A percentile compares a stretch with the other conserved stretches of the same genome.
These are phyloP conservation scores for Huntiella savannae DNA, from an alignment of 2,329 filamentous ascomycete species.

Conservation along the genomic window DNA sequence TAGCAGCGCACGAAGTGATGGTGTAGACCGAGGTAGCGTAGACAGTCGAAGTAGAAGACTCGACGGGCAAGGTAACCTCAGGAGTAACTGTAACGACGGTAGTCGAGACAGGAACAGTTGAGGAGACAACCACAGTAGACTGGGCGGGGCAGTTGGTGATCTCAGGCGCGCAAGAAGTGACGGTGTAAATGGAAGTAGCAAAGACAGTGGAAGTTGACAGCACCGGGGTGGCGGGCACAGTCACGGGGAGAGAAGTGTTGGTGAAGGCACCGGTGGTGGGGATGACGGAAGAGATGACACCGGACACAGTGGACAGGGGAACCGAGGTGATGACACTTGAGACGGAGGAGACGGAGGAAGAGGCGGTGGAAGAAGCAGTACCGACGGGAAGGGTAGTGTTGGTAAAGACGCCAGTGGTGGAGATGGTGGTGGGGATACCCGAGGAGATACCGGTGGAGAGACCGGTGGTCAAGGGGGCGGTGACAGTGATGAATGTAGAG, in stretches of 20 bases:
- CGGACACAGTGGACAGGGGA: neutral
- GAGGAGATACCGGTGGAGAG: neutral
- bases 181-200: constrained; percentile 12
- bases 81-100: neutral
- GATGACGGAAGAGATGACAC: neutral
- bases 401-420: neutral
- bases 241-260: neutral
- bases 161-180: constrained; percentile 18
- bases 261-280: neutral
- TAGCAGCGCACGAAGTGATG: constrained; percentile 34
- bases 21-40: constrained; percentile 28
- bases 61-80: neutral
- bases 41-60: constrained; percentile 19
- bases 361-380: neutral
- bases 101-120: constrained; percentile 11
- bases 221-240: neutral
- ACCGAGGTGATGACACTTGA: neutral
- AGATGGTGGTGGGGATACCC: neutral
- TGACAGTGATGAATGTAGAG: neutral
- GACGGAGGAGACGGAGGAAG: neutral
- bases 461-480: neutral
- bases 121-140: constrained; percentile 1
- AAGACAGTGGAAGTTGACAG: neutral
- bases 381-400: neutral
- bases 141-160: constrained; percentile 17